A percentile compares a stretch with the other conserved stretches of the same genome.
phyloP scores from a whole-genome alignment of 169 alveolate species.

The Theileria orientalis region DNA sequence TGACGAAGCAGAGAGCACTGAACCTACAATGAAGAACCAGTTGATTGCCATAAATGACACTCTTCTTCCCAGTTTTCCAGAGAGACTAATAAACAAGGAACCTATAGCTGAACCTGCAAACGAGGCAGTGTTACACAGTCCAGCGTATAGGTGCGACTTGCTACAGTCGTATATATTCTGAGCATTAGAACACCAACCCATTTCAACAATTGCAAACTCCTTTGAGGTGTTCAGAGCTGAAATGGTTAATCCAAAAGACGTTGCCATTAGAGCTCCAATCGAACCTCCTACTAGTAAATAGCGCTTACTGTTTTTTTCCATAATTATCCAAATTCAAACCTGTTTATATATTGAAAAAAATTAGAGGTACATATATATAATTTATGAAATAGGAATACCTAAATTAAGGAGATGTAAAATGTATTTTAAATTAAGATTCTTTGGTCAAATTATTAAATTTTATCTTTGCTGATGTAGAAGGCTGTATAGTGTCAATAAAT shows the following conservation, averaged over 20 bases:
- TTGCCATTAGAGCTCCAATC: conserved; percentile 67
- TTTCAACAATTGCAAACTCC: conserved; percentile 67
- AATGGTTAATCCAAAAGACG: conserved; percentile 66
- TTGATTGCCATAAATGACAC: conserved; percentile 55
- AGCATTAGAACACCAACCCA: conserved; percentile 67
- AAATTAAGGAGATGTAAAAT: too few relatives aligned
- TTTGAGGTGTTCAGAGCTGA: conserved; percentile 64
- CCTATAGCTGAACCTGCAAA: conserved; percentile 77
- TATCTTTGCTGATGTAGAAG: too few relatives aligned
- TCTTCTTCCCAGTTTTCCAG: conserved; percentile 68
- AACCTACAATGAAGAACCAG: conserved; percentile 61
- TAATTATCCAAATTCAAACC: too few relatives aligned
- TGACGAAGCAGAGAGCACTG: conserved; percentile 57
- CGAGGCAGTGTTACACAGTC: conserved; percentile 51
- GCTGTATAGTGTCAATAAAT: too few relatives aligned
- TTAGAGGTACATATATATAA: too few relatives aligned
- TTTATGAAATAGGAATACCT: too few relatives aligned
- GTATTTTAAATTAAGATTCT: too few relatives aligned
- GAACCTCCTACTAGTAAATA: conserved; percentile 20
- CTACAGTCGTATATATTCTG: conserved; percentile 7
- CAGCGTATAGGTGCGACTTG: conserved; percentile 39
- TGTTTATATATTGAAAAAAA: too few relatives aligned
- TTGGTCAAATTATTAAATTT: too few relatives aligned
- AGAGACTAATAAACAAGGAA: conserved; percentile 49
- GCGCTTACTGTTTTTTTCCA: too few relatives aligned